phyloP scores from a whole-genome alignment of 1,139 yeast genomes.

The Zygosaccharomyces sapae region DNA sequence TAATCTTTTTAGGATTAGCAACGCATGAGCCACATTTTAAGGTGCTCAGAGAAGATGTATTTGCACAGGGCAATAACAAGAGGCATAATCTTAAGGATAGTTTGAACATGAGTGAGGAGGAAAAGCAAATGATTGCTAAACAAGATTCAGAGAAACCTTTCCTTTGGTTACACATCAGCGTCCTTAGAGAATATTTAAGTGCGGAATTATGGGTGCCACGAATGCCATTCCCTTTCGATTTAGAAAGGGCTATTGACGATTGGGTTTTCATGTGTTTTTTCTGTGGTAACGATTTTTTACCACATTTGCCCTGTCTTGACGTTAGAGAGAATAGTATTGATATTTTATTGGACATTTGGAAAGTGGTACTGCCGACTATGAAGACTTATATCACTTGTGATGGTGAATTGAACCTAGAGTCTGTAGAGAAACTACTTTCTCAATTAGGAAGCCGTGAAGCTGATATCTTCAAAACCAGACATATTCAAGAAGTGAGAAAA shows the following conservation, averaged over 20 bases:
- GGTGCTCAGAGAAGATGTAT: conserved; percentile 92
- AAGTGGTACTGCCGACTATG: conserved; percentile 58
- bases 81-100: conserved; percentile 47
- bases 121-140: conserved; percentile 48
- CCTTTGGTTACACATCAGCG: conserved; percentile 87
- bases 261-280: conserved; percentile 99
- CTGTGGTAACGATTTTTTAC: conserved; percentile 96
- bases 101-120: conserved; percentile 57
- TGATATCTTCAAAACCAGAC: conserved; percentile 67
- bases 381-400: conserved; percentile 84
- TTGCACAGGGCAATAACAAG: conserved; percentile 59
- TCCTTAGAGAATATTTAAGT: conserved; percentile 81
- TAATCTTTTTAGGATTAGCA: conserved; percentile 90
- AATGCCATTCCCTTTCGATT: conserved; percentile 69
- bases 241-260: conserved; percentile 95
- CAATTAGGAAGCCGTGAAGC: conserved; percentile 71
- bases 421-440: conserved; percentile 68
- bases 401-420: conserved; percentile 69
- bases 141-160: conserved; percentile 76
- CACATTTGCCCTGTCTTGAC: conserved; percentile 91
- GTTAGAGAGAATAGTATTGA: conserved; percentile 95
- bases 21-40: conserved; percentile 97
- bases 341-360: conserved; percentile 77
- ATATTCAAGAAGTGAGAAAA: conserved; percentile 62
- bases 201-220: conserved; percentile 74